Base-by-base conservation (phyloP, 2,329 filamentous ascomycete genomes). In the Neonectria magnoliae region DNA sequence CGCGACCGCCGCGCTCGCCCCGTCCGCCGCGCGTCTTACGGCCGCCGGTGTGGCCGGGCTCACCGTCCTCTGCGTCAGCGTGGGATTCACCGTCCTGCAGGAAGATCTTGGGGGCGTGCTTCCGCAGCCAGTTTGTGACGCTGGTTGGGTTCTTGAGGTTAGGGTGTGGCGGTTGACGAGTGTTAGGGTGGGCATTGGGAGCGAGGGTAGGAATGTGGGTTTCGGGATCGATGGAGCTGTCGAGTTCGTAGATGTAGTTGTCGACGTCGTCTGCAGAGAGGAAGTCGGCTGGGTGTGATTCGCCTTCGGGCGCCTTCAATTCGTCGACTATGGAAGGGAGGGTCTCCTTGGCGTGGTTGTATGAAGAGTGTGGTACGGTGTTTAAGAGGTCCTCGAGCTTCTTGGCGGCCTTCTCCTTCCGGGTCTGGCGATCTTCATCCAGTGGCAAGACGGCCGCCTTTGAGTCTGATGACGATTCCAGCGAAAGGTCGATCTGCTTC, bases 51-150 rank as follows among this genome's bases (percentile, higher is more conserved):
- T 73, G 71, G 4, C 65, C 71, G 18, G 71, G 70, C 33, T 75
- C 72, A 13, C 73, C 76, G 55, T 81, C 76, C 29, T 80, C 80
- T 22, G 81, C 81, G 8, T 81, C 78, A 57, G 80, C 79, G 22
- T 80, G 77, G 18, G 69, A 70, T 62, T 75, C 76, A 55, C 89
- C 88, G 73, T 94, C 92, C 77, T 97, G 91, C 20, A 97, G 81
- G 81, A 97, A 94, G 53, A 94, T 90, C 77, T 95, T 90, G 3
- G 94, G 92, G 64, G 93, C 90, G 78, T 97, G 87, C 76, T 93
- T 90, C 67, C 93, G 88, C 13, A 99, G 87, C 96, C 96, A 99
- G 78, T 97, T 98, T 81, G 97, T 97, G 3, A 97, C 94, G 64
- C 93, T 97, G 45, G 93, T 92, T 0, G 94, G 94, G 77, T 98